These are phyloP conservation scores for Ballota nigra DNA, from an alignment of 257 asterid species.

Conservation along the genomic window DNA sequence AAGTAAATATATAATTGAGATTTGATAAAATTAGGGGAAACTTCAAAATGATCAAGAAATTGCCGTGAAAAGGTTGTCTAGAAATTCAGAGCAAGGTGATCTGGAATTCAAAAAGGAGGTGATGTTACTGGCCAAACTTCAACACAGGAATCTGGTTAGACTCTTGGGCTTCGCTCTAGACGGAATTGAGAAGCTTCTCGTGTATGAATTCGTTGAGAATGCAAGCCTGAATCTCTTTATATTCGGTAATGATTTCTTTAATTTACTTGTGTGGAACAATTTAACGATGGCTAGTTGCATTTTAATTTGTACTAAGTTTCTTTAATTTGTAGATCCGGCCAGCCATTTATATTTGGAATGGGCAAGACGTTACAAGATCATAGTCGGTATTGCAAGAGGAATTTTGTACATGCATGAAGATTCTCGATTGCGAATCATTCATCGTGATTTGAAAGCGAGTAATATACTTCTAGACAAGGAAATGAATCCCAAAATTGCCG, in stretches of 20 bases:
- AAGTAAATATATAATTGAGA: not conserved
- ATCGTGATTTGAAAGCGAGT: slow-evolving; percentile 46
- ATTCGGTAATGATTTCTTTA: slow-evolving; percentile 23
- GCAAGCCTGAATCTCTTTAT: slow-evolving; percentile 33
- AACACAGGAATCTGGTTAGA: slow-evolving; percentile 33
- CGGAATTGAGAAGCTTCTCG: slow-evolving; percentile 16
- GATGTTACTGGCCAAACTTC: slow-evolving; percentile 29
- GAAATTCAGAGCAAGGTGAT: slow-evolving; percentile 24
- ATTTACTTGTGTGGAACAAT: not conserved
- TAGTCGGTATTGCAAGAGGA: slow-evolving; percentile 37
- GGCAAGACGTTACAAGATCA: slow-evolving; percentile 39
- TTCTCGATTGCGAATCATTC: slow-evolving; percentile 43
- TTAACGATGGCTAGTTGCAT: not conserved
- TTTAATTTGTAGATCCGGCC: not conserved
- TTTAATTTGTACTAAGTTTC: not conserved
- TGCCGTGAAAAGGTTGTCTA: slow-evolving; percentile 37
- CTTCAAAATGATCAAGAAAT: slow-evolving; percentile 24
- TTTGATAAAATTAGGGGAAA: slow-evolving; percentile 22
- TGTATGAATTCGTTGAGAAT: slow-evolving; percentile 29
- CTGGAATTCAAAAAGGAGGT: slow-evolving; percentile 32
- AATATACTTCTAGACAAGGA: slow-evolving; percentile 44
- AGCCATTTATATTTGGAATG: slow-evolving; percentile 25
- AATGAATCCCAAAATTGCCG: slow-evolving; percentile 57
- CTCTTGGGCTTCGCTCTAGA: slow-evolving; percentile 31
- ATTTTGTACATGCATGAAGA: slow-evolving; percentile 45